These are phyloP conservation scores for Amphichorda felina DNA, from an alignment of 2,329 filamentous ascomycete genomes.

Conservation along the genomic window DNA sequence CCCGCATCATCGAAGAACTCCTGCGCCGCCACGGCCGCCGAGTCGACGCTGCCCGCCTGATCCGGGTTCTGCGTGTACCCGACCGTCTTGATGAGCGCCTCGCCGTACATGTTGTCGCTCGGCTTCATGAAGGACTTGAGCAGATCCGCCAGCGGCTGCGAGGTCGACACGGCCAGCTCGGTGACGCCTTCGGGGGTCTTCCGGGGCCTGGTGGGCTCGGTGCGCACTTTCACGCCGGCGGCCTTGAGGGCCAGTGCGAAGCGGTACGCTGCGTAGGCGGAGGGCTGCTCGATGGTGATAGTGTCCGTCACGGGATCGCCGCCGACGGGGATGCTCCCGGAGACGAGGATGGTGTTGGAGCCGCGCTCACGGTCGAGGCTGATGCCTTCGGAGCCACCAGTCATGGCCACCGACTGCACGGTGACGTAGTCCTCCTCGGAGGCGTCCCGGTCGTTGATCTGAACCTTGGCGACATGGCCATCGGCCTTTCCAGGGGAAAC, in stretches of 20 bases:
- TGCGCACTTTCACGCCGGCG: conserved; percentile 2
- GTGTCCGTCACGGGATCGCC: background rate
- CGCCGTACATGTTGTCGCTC: conserved; percentile 6
- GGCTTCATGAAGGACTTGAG: conserved; percentile 4
- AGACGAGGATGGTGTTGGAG: background rate
- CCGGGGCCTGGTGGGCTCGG: background rate
- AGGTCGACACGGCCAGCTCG: conserved; percentile 1
- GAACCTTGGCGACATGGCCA: background rate
- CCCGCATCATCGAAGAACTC: too few species aligned
- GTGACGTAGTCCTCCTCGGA: conserved; percentile 1
- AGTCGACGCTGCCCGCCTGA: background rate
- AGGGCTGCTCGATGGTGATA: conserved; percentile 3
- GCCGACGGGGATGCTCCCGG: background rate
- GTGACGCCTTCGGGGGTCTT: background rate
- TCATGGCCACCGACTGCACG: background rate
- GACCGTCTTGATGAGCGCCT: conserved; percentile 4
- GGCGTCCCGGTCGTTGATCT: background rate
- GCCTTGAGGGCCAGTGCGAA: conserved; percentile 3
- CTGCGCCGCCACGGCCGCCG: too few species aligned
- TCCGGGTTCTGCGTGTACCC: background rate
- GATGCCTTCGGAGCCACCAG: background rate
- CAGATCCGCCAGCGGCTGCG: conserved; percentile 1
- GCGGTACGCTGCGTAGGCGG: conserved; percentile 4
- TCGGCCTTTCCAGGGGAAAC: conserved; percentile 1
- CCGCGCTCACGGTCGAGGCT: background rate